A percentile compares a stretch with the other conserved stretches of the same genome.
Conservation (phyloP, 441 rosid species). For the Manihot esculenta region DNA sequence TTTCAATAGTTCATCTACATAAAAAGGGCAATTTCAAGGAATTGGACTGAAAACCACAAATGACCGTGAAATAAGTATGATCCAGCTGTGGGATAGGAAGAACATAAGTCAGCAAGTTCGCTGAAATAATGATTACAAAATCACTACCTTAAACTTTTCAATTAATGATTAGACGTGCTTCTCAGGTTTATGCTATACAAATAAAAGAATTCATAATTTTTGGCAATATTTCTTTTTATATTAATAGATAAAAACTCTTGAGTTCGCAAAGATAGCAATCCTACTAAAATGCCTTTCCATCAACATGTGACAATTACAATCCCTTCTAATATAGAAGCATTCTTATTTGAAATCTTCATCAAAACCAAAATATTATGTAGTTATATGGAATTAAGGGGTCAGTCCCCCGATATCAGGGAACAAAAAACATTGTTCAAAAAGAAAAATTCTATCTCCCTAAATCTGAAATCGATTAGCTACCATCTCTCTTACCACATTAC, state of each 20-base stretch:
- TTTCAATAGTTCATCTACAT: not conserved
- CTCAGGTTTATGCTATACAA: not conserved
- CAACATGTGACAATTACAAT: not conserved
- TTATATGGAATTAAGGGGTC: not conserved
- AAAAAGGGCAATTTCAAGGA: not conserved
- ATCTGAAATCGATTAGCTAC: not conserved
- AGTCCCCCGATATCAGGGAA: too few relatives aligned
- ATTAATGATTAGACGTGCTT: not conserved
- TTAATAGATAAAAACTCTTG: not conserved
- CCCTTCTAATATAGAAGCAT: constrained; percentile 1
- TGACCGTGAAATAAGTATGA: not conserved
- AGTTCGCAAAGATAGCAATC: not conserved
- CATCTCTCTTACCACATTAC: not conserved
- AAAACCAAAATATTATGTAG: not conserved
- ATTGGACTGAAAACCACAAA: not conserved
- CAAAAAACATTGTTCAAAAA: too few relatives aligned
- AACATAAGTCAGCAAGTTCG: not conserved
- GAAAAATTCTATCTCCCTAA: not conserved
- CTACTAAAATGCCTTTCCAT: not conserved
- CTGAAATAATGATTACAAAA: not conserved
- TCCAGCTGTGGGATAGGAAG: not conserved
- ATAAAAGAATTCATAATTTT: too few relatives aligned
- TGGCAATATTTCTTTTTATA: not conserved
- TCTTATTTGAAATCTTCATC: not conserved
- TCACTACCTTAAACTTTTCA: not conserved